A percentile compares a stretch with the other conserved stretches of the same genome.
Conservation (phyloP, 2,329 filamentous ascomycete genomes). For the Mariannaea elegans region DNA sequence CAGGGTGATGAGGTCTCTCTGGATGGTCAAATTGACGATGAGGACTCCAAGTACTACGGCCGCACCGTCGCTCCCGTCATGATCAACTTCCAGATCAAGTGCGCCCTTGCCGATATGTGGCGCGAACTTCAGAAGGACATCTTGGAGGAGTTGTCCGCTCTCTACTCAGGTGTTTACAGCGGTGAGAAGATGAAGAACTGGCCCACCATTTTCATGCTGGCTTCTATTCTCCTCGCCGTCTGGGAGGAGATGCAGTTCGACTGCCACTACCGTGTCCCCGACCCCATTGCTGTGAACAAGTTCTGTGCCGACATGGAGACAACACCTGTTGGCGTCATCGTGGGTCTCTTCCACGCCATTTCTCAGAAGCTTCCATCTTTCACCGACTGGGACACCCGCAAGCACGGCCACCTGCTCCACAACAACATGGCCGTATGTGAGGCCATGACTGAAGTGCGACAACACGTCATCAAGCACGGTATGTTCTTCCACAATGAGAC, state of each 20-base stretch:
- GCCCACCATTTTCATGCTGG: conserved; percentile 98
- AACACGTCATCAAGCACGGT: conserved; percentile 95
- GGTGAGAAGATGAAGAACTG: conserved; percentile 98
- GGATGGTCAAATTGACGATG: conserved; percentile 85
- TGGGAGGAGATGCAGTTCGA: conserved; percentile 99
- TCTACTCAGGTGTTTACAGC: conserved; percentile 98
- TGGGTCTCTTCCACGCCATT: conserved; percentile 96
- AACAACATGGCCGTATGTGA: conserved; percentile 94
- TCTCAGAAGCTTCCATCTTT: conserved; percentile 95
- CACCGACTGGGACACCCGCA: conserved; percentile 91
- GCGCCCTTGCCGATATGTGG: conserved; percentile 97
- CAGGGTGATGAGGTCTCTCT: conserved; percentile 81
- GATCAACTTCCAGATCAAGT: conserved; percentile 99
- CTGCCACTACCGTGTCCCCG: conserved; percentile 92
- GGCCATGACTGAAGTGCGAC: conserved; percentile 93
- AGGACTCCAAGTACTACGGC: conserved; percentile 86
- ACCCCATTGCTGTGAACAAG: conserved; percentile 85
- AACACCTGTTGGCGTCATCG: conserved; percentile 93
- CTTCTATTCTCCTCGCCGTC: conserved; percentile 89
- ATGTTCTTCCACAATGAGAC: conserved; percentile 51
- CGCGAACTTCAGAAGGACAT: conserved; percentile 96
- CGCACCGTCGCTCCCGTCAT: conserved; percentile 95
- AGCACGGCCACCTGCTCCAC: conserved; percentile 89
- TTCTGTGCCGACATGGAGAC: conserved; percentile 98
- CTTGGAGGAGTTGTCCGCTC: conserved; percentile 86